Evolutionary conservation across 2,329 filamentous ascomycete genomes (phyloP), one percentile per base, ranked within the genome.

Genomic region (Lasiodiplodia citricola): DNA sequence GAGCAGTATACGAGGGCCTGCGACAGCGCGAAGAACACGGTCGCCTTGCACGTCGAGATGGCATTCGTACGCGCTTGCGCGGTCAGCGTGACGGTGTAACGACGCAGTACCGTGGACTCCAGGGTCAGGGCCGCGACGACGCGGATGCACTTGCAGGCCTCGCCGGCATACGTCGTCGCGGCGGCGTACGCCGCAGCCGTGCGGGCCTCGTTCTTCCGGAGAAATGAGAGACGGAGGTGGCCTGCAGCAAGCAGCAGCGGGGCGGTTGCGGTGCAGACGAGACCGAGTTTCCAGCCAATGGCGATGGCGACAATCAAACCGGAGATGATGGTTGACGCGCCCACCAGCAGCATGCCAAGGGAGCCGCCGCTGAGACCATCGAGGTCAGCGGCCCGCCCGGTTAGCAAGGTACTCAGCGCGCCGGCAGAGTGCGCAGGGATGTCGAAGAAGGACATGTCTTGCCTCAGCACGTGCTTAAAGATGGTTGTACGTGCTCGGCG

Each of bases 401-500:
- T 94, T 14, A 97, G 83, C 81, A 97, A 96, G 1, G 70, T 93
- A 0, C 93, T 97, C 74, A 97, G 83, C 1, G 93, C 91, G 72
- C 95, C 94, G 4, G 93, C 90, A 6, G 91, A 93, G 78, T 97
- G 96, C 78, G 95, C 91, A 70, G 96, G 92, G 38, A 84, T 86
- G 78, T 97, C 94, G 74, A 97, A 97, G 79, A 94, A 97, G 37
- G 88, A 84, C 56, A 97, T 93, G 71, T 97, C 94, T 79, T 97
- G 94, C 70, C 93, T 90, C 60, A 97, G 87, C 84, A 97, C 93
- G 37, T 90, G 86, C 50, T 92, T 87, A 84, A 97, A 97, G 6
- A 92, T 90, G 68, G 84, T 84, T 78, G 94, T 89, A 73, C 94
- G 88, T 1, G 94, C 93, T 21, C 93, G 88, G 76, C 92, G 92